Percentiles rank a stretch among this genome's conserved stretches.
Evolutionary conservation across 768 basidiomycete genomes (phyloP).

Genomic region (Trametes punicea): DNA sequence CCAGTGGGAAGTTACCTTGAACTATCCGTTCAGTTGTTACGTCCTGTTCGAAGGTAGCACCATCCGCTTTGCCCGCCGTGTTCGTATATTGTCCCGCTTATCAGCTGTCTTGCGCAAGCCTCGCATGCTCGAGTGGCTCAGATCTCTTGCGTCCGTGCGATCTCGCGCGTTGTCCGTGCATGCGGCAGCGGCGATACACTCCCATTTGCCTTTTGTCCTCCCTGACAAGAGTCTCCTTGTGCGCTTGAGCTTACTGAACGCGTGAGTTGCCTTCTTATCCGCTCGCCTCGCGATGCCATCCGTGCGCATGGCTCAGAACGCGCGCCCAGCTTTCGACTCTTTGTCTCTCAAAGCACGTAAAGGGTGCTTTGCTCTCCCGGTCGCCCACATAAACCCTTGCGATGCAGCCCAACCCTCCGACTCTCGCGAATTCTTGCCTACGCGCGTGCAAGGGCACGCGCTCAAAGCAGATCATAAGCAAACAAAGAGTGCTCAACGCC

Average conservation of each 20-base stretch:
- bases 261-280: neutral
- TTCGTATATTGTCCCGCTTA: no score
- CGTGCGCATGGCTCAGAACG: neutral
- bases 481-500: neutral
- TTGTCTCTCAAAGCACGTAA: conserved; percentile 1
- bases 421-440: neutral
- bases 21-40: no score
- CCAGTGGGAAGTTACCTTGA: no score
- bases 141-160: neutral
- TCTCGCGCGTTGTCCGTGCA: conserved; percentile 3
- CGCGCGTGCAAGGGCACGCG: neutral
- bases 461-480: neutral
- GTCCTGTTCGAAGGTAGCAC: no score
- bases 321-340: neutral
- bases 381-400: conserved; percentile 1
- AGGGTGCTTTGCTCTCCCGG: conserved; percentile 4
- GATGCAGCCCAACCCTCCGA: neutral
- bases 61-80: no score
- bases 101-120: no score
- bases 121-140: conserved; percentile 1
- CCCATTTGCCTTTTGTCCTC: conserved; percentile 5
- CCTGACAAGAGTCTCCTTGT: neutral
- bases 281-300: neutral
- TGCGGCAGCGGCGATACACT: neutral
- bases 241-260: conserved; percentile 9